Conservation (phyloP, 176 grass and related monocot species). For the Cenchrus fungigraminus region DNA sequence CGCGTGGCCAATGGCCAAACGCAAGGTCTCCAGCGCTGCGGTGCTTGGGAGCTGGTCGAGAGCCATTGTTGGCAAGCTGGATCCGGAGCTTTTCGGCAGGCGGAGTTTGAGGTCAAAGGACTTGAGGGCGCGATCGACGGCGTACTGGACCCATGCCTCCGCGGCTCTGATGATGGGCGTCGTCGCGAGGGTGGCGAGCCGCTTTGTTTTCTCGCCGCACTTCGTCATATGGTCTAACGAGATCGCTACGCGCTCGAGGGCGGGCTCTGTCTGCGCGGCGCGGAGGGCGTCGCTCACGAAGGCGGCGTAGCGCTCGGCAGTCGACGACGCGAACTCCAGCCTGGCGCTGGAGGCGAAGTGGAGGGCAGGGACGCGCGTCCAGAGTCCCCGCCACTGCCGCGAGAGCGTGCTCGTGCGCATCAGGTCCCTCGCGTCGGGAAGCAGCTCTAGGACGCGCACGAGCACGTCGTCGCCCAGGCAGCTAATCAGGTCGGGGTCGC, state of each 20-base stretch:
- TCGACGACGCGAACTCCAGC: too few relatives aligned
- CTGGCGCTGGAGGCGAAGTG: background rate
- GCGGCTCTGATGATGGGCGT: background rate
- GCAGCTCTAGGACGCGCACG: background rate
- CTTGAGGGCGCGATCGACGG: background rate
- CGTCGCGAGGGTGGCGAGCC: too few relatives aligned
- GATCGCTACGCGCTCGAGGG: background rate
- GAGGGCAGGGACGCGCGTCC: background rate
- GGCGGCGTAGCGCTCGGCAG: background rate
- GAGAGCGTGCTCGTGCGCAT: background rate
- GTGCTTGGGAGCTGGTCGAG: background rate
- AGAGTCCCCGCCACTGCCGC: background rate
- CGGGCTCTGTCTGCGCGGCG: background rate
- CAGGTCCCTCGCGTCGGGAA: background rate
- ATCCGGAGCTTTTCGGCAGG: background rate
- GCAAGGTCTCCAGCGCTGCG: background rate
- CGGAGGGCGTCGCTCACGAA: background rate
- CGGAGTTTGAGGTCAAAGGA: background rate
- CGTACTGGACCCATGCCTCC: background rate
- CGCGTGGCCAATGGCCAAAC: background rate
- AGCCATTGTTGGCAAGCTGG: too few relatives aligned
- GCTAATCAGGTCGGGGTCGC: background rate
- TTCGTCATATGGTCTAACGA: too few relatives aligned
- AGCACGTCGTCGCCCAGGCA: background rate
- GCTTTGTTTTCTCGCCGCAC: fast-evolving